phyloP scores from a whole-genome alignment of 805 yeast genomes.

The Clavispora asparagi region DNA sequence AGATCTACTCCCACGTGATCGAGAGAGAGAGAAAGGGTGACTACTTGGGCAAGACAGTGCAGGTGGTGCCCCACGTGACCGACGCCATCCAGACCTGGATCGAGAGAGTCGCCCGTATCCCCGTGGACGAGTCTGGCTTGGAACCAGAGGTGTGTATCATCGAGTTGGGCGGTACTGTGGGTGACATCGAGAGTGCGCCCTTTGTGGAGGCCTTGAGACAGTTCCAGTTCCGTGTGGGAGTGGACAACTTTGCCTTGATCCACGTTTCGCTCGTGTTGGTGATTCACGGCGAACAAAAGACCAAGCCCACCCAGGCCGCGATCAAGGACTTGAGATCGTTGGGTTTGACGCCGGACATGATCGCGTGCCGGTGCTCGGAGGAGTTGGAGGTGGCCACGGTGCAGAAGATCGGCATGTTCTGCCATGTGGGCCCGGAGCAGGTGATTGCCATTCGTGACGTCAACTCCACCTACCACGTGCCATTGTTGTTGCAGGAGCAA shows the following conservation, averaged over 20 bases:
- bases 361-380: slow-evolving; percentile 94
- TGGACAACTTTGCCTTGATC: slow-evolving; percentile 88
- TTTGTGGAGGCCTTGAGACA: slow-evolving; percentile 98
- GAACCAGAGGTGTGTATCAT: slow-evolving; percentile 95
- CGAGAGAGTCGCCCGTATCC: slow-evolving; percentile 83
- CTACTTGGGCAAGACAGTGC: slow-evolving; percentile 98
- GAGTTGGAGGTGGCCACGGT: slow-evolving; percentile 78
- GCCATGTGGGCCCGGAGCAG: slow-evolving; percentile 98
- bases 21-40: slow-evolving; percentile 95
- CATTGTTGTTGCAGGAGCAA: slow-evolving; percentile 84
- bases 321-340: slow-evolving; percentile 92
- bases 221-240: slow-evolving; percentile 95
- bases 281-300: slow-evolving; percentile 97
- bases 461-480: slow-evolving; percentile 95
- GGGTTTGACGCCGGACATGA: slow-evolving; percentile 93
- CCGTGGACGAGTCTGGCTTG: slow-evolving; percentile 84
- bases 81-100: slow-evolving; percentile 98
- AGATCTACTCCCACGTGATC: slow-evolving; percentile 89
- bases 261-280: slow-evolving; percentile 98
- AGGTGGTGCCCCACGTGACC: slow-evolving; percentile 97
- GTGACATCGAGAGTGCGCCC: slow-evolving; percentile 98
- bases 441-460: slow-evolving; percentile 96
- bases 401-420: slow-evolving; percentile 96
- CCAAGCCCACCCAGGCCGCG: slow-evolving; percentile 99
- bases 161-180: slow-evolving; percentile 98